Base-by-base conservation (phyloP, 805 yeast genomes). In the Isabelozyma heimii region DNA sequence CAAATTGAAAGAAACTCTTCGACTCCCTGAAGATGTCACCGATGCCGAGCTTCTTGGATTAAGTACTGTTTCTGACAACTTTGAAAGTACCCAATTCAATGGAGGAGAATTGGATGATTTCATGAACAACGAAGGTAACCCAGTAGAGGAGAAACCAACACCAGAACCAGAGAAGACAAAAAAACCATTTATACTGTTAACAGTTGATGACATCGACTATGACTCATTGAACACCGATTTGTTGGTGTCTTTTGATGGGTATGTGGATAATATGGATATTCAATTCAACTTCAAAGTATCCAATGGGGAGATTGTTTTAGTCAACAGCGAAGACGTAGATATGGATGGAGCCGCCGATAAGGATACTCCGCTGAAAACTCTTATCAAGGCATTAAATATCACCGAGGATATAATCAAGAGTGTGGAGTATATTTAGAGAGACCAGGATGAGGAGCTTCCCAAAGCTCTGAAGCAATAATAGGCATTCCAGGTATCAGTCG, bases 1-100 rank as follows among this genome's bases (percentile, higher is more conserved):
- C 43, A 70, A 59, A 44, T 56, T 73, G 38, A 65, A 65, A 42
- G 67, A 67, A 33, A 60, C 75, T 3, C 60, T 73, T 37, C 67
- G 67, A 46, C 53, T 73, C 20, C 53, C 75, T 3, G 59, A 61
- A 37, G 69, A 70, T 46, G 72, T 69, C 17, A 65, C 74, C 1
- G 73, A 70, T 47, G 76, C 70, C 45, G 76, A 73, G 52, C 58
- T 73, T 10, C 47, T 68, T 16, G 69, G 70, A 8, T 56, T 73
- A 42, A 67, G 57, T 55, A 63, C 70, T 2, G 55, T 66, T 2
- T 52, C 66, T 3, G 67, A 65, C 15, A 60, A 55, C 61, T 37
- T 57, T 50, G 14, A 59, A 59, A 42, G 53, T 56, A 13, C 40
- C 39, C 37, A 30, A 17, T 40, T 26, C 7, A 45, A 35, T 41